Base-by-base conservation (phyloP, 805 yeast species). In the Yamadazyma ubonensis region DNA sequence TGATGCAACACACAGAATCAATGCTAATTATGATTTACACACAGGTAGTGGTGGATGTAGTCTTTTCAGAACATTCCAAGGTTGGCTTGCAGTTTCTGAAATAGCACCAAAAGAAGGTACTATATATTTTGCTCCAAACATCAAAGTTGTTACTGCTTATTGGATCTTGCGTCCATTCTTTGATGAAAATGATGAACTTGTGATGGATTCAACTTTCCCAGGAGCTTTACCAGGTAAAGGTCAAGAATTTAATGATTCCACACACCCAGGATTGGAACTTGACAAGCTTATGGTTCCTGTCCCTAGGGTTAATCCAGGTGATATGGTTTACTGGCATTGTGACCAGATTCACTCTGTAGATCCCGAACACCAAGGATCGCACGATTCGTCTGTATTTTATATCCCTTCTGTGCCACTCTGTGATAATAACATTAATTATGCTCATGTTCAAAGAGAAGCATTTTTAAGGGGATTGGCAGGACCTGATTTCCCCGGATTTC, bases 281-380 rank as follows among this genome's bases (percentile, higher is more conserved):
- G 44, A 49, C 1, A 40, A 47, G 12, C 37, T 58, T 5, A 57
- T 68, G 53, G 58, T 61, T 12, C 51, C 62, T 2, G 51, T 67
- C 27, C 74, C 75, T 6, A 44, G 52, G 15, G 70, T 71, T 11
- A 36, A 58, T 2, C 67, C 70, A 11, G 76, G 76, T 4, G 73
- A 69, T 42, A 56, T 58, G 39, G 71, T 71, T 1, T 59, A 60
- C 36, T 70, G 75, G 75, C 75, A 71, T 46, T 55, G 65, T 38
- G 75, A 70, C 43, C 38, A 57, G 29, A 56, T 61, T 14, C 76
- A 71, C 46, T 64, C 63, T 11, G 73, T 71, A 20, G 74, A 70
- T 34, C 45, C 54, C 8, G 58, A 52, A 11, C 72, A 66, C 39
- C 43, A 45, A 14, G 73, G 73, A 5, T 37, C 28, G 7, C 43